Evolutionary conservation across 2,329 filamentous ascomycete species (phyloP).

Genomic region (Diaporthe sp.): DNA sequence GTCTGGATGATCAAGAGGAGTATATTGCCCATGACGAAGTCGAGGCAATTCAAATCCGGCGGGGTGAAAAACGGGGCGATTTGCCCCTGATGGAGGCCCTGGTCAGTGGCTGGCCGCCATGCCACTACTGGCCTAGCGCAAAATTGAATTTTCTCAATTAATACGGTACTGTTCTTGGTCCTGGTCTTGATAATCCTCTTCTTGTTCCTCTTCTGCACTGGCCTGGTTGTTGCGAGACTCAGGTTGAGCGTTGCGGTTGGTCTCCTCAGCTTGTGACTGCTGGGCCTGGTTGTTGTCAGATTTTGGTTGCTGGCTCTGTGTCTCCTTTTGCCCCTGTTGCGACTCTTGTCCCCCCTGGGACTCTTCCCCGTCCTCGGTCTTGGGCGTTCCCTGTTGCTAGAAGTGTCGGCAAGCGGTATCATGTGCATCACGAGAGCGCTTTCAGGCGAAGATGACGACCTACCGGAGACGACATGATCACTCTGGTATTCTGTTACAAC

Average conservation of each 20-base stretch:
- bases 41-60: no score
- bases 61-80: no score
- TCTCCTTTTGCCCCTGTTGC: constrained; percentile 13
- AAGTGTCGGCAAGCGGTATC: constrained; percentile 11
- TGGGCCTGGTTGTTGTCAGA: constrained; percentile 15
- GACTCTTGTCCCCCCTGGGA: constrained; percentile 23
- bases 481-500: constrained; percentile 4
- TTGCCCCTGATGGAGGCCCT: no score
- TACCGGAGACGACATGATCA: constrained; percentile 35
- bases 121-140: no score
- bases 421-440: not conserved
- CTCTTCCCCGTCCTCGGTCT: constrained; percentile 29
- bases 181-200: constrained; percentile 27
- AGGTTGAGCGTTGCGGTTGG: constrained; percentile 2
- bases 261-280: constrained; percentile 21
- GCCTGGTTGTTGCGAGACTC: constrained; percentile 28
- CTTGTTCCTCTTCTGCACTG: constrained; percentile 29
- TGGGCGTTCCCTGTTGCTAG: constrained; percentile 32
- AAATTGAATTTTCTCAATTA: no score
- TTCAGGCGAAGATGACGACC: not conserved
- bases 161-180: constrained; percentile 32
- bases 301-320: not conserved
- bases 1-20: no score
- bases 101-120: no score
- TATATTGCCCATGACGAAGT: no score